Percentiles rank a stretch among this genome's conserved stretches.
Evolutionary conservation across 2,329 filamentous ascomycete species (phyloP).

Genomic region (Epichloe bromicola): DNA sequence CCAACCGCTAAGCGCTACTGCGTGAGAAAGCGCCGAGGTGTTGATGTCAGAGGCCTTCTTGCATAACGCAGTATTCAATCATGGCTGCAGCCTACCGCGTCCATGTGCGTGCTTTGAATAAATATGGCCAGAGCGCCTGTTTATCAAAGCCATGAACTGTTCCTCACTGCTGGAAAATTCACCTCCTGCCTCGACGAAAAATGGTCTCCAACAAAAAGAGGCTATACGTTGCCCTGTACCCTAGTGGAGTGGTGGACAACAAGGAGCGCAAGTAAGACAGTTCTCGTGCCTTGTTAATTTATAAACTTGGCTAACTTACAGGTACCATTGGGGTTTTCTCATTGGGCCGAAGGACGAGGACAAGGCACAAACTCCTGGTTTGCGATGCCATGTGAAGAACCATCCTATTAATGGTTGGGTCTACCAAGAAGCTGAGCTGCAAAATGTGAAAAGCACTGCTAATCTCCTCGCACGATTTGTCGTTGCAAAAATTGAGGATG

Average conservation of each 20-base stretch:
- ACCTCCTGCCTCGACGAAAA: neutral
- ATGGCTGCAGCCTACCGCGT: neutral
- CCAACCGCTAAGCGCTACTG: no score
- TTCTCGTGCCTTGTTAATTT: neutral
- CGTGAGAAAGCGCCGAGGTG: no score
- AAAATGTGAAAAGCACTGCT: conserved; percentile 11
- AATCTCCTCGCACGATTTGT: conserved; percentile 24
- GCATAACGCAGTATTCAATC: neutral
- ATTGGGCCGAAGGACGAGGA: conserved; percentile 18
- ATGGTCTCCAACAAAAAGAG: conserved; percentile 16
- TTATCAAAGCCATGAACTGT: neutral
- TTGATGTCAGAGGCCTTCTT: no score
- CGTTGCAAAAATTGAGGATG: conserved; percentile 26
- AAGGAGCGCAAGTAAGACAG: conserved; percentile 13
- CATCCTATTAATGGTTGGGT: conserved; percentile 10
- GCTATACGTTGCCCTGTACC: conserved; percentile 20
- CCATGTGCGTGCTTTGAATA: neutral
- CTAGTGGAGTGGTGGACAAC: conserved; percentile 12
- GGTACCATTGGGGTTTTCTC: conserved; percentile 19
- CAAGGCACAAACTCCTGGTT: conserved; percentile 11
- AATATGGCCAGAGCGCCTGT: neutral
- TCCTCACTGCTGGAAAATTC: neutral
- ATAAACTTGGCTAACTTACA: neutral
- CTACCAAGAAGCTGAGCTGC: conserved; percentile 13
- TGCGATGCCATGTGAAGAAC: conserved; percentile 22